Base-by-base conservation (phyloP, 768 basidiomycete species). In the Tricholoma saponaceum region DNA sequence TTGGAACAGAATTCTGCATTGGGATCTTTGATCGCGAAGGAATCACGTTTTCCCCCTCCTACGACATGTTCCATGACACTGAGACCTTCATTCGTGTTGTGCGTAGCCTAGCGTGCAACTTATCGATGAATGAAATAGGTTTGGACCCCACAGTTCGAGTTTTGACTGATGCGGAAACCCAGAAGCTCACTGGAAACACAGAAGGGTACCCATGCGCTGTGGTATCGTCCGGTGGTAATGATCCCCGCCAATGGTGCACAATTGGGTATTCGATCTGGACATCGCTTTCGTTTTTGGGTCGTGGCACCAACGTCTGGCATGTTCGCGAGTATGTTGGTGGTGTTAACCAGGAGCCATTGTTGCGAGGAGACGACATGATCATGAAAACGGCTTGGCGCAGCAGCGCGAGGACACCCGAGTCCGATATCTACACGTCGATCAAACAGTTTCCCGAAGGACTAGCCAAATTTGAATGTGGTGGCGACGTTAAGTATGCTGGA, bases 21-120 rank as follows among this genome's bases (percentile, higher is more conserved):
- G 68, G 58, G 14, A 69, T 72, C 33, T 71, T 69, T 52, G 71
- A 72, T 53, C 68, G 69, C 32, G 66, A 56, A 20, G 72, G 72
- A 5, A 65, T 67, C 32, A 41, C 52, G 6, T 56, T 69, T 55
- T 71, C 69, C 25, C 60, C 61, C 13, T 50, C 56, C 25, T 61
- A 57, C 47, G 60, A 71, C 50, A 67, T 72, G 59, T 64, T 52
- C 49, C 23, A 44, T 4, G 56, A 70, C 47, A 53, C 57, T 2
- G 51, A 60, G 12, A 59, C 60, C 3, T 67, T 72, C 57, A 60
- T 72, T 8, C 8, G 28, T 28, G 28, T 8, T 28, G 52, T 71
- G 33, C 66, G 68, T n/a, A 41, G 57, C 39, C 52, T 67, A 52
- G 59, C 64, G 9, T 61, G 58, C 22, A 46, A 59, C 52, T 39